Conservation (phyloP, 2,329 filamentous ascomycete genomes). For the Xylariales sp. region DNA sequence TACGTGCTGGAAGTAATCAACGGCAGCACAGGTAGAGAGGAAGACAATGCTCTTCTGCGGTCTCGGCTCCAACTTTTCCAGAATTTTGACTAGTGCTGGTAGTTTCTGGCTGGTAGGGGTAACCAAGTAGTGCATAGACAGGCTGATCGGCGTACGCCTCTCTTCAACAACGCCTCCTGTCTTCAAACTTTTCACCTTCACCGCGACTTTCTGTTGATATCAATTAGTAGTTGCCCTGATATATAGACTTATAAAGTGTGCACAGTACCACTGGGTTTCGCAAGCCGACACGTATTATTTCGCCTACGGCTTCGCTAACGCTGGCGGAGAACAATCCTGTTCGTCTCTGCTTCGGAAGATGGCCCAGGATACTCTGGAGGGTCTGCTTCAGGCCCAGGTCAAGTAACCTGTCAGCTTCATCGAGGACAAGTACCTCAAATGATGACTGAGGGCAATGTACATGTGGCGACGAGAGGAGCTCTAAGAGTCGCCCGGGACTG, state of each 20-base stretch:
- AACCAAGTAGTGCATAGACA: slow-evolving; percentile 85
- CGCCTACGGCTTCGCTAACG: slow-evolving; percentile 90
- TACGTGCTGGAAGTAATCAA: slow-evolving; percentile 88
- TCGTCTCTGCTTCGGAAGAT: slow-evolving; percentile 85
- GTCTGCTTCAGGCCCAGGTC: slow-evolving; percentile 94
- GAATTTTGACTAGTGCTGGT: slow-evolving; percentile 65
- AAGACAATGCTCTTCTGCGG: slow-evolving; percentile 89
- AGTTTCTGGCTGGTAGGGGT: slow-evolving; percentile 76
- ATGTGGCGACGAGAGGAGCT: slow-evolving; percentile 79
- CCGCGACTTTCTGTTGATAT: slow-evolving; percentile 91
- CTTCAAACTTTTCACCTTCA: slow-evolving; percentile 77
- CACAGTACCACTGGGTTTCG: not conserved
- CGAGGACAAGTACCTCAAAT: slow-evolving; percentile 88
- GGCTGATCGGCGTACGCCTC: slow-evolving; percentile 81
- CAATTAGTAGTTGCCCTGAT: no score
- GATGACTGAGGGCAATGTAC: slow-evolving; percentile 84
- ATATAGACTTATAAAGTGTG: no score
- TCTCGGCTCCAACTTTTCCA: slow-evolving; percentile 63
- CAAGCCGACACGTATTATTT: slow-evolving; percentile 81
- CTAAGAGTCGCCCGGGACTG: slow-evolving; percentile 84
- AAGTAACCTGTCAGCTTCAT: slow-evolving; percentile 88
- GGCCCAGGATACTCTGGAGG: slow-evolving; percentile 76
- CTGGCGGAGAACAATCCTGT: slow-evolving; percentile 94
- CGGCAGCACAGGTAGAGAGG: slow-evolving; percentile 86
- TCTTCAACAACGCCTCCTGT: slow-evolving; percentile 67